Evolutionary conservation across 1,284 basidiomycete genomes (phyloP).

Genomic region (Coriolopsis trogii): DNA sequence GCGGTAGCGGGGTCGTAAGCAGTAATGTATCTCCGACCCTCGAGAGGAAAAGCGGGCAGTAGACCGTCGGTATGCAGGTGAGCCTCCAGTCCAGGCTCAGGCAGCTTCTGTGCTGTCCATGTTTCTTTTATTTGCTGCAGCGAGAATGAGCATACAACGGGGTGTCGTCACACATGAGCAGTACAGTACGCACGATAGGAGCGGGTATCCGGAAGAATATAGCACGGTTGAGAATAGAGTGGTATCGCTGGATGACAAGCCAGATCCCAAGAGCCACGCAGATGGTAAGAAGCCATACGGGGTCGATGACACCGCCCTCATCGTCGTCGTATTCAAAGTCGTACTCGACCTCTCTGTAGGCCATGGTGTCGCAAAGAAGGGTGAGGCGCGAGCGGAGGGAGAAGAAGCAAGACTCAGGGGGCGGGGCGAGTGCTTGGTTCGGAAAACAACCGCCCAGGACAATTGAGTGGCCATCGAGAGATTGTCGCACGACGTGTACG

Average conservation of each 20-base stretch:
- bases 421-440: slow-evolving; percentile 9
- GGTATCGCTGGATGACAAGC: slow-evolving; percentile 73
- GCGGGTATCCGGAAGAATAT: slow-evolving; percentile 60
- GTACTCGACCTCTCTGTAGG: slow-evolving; percentile 23
- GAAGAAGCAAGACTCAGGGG: slow-evolving; percentile 1
- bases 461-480: slow-evolving; percentile 4
- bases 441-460: slow-evolving; percentile 12
- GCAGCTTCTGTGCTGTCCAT: slow-evolving; percentile 58
- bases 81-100: slow-evolving; percentile 60
- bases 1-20: slow-evolving; percentile 92
- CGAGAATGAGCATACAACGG: too few relatives aligned
- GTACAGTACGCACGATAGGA: slow-evolving; percentile 66
- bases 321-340: slow-evolving; percentile 32
- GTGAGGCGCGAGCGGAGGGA: slow-evolving; percentile 1
- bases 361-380: slow-evolving; percentile 9
- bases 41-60: slow-evolving; percentile 48
- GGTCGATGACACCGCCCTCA: slow-evolving; percentile 33
- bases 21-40: slow-evolving; percentile 75
- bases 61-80: slow-evolving; percentile 63
- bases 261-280: slow-evolving; percentile 78
- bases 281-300: slow-evolving; percentile 47
- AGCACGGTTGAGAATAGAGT: slow-evolving; percentile 70
- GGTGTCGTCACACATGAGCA: neutral
- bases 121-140: slow-evolving; percentile 55
- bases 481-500: slow-evolving; percentile 26